Conservation (phyloP, 139 green algal species). For the Zygnema circumcarinatum region DNA sequence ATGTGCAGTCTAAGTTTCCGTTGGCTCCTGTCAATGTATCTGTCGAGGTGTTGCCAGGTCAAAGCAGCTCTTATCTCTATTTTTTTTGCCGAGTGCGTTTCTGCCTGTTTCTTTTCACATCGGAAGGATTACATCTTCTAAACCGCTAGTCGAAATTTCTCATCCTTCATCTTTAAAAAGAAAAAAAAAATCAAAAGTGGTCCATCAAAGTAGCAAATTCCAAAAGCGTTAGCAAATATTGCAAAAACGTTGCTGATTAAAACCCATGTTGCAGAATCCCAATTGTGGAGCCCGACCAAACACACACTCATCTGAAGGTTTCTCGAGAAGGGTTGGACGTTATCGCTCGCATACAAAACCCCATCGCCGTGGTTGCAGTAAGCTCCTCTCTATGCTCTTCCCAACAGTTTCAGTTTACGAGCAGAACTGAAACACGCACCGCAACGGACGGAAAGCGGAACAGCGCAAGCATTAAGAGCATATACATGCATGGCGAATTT, state of each 20-base stretch:
- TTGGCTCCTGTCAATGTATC: no score
- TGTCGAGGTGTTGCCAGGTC: no score
- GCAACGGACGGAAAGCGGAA: no score
- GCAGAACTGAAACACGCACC: not conserved
- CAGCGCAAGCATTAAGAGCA: not conserved
- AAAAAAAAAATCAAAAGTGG: no score
- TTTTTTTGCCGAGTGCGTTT: slow-evolving; percentile 26
- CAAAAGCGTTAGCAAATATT: slow-evolving; percentile 1
- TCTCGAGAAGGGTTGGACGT: slow-evolving; percentile 72
- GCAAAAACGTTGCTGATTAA: slow-evolving; percentile 26
- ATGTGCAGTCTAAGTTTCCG: no score
- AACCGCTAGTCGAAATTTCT: not conserved
- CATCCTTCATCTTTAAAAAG: slow-evolving; percentile 11
- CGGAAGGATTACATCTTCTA: slow-evolving; percentile 3
- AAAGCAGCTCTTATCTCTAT: slow-evolving; percentile 28
- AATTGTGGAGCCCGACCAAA: slow-evolving; percentile 75
- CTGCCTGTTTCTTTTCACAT: slow-evolving; percentile 20
- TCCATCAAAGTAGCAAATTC: no score
- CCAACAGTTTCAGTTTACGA: not conserved
- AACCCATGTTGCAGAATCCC: slow-evolving; percentile 64
- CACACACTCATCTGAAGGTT: slow-evolving; percentile 75
- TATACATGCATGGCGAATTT: not conserved
- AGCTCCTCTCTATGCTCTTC: not conserved
- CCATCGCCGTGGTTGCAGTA: slow-evolving; percentile 55
- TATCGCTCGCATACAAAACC: slow-evolving; percentile 68